Conservation (phyloP, 441 rosid species). For the Euphorbia schlechtendalii region DNA sequence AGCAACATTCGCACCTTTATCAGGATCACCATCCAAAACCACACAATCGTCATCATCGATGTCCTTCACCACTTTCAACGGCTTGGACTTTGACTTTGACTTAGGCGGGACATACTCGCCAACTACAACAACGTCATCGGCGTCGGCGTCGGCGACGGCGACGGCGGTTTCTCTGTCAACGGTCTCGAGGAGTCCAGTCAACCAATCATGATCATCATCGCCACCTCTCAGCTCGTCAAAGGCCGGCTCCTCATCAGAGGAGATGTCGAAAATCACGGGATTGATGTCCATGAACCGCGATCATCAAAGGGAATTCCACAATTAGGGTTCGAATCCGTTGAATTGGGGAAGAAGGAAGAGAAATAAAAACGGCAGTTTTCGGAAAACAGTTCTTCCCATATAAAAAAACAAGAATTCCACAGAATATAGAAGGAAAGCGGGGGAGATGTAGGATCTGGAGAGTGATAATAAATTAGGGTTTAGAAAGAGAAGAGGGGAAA, state of each 20-base stretch:
- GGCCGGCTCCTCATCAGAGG: slow-evolving; percentile 63
- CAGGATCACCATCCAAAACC: slow-evolving; percentile 68
- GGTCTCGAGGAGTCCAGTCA: slow-evolving; percentile 19
- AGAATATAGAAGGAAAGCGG: background rate
- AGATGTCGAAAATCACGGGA: slow-evolving; percentile 42
- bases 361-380: background rate
- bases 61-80: slow-evolving; percentile 20
- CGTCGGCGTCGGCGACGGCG: background rate
- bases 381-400: background rate
- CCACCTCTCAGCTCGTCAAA: slow-evolving; percentile 24
- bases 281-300: slow-evolving; percentile 15
- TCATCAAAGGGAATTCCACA: background rate
- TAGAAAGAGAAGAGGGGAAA: background rate
- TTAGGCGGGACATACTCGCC: slow-evolving; percentile 42
- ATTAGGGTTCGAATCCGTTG: slow-evolving; percentile 1
- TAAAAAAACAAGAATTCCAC: background rate
- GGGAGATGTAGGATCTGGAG: background rate
- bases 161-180: slow-evolving; percentile 14
- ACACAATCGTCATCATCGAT: slow-evolving; percentile 62
- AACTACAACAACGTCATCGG: slow-evolving; percentile 39
- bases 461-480: background rate
- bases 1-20: slow-evolving; percentile 28
- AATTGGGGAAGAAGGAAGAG: background rate
- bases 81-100: slow-evolving; percentile 22
- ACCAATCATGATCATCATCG: slow-evolving; percentile 37